phyloP scores from a whole-genome alignment of 306 rosid genomes.

The Trifolium fragiferum region DNA sequence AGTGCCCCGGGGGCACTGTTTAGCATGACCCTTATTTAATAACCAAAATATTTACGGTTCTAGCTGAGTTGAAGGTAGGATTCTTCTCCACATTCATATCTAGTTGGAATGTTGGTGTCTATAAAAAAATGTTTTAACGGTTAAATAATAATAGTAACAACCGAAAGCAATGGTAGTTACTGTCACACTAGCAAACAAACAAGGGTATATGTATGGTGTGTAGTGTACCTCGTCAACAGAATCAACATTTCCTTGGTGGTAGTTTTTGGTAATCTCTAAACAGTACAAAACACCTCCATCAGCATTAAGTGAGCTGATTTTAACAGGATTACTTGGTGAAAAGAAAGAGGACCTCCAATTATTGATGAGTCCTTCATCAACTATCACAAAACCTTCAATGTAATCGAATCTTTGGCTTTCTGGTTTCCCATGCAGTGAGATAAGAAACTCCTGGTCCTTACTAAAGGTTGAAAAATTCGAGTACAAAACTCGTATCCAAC shows the following conservation, averaged over 20 bases:
- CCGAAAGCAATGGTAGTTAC: background rate
- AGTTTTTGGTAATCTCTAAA: constrained; percentile 91
- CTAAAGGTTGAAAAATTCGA: constrained; percentile 74
- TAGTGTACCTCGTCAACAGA: constrained; percentile 78
- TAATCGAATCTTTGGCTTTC: constrained; percentile 72
- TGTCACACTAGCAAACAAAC: background rate
- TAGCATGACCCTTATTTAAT: too few relatives aligned
- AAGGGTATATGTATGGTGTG: background rate
- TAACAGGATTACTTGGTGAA: constrained; percentile 80
- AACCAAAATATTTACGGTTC: too few relatives aligned
- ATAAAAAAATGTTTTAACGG: too few relatives aligned
- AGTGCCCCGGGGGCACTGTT: too few relatives aligned
- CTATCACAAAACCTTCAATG: constrained; percentile 94
- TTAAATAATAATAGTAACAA: background rate
- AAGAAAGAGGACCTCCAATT: constrained; percentile 98
- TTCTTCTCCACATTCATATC: too few relatives aligned
- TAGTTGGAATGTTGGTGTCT: too few relatives aligned
- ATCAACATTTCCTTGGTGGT: constrained; percentile 53
- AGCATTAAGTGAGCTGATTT: constrained; percentile 67
- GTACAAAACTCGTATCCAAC: constrained; percentile 91
- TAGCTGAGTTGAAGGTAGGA: too few relatives aligned
- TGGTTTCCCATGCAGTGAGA: constrained; percentile 74
- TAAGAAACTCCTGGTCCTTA: constrained; percentile 81
- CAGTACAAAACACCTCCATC: constrained; percentile 87
- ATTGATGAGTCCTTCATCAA: constrained; percentile 86